Percentiles rank a stretch among this genome's conserved stretches.
phyloP scores from a whole-genome alignment of 176 grass and related monocot genomes.

The Oryza brachyantha region DNA sequence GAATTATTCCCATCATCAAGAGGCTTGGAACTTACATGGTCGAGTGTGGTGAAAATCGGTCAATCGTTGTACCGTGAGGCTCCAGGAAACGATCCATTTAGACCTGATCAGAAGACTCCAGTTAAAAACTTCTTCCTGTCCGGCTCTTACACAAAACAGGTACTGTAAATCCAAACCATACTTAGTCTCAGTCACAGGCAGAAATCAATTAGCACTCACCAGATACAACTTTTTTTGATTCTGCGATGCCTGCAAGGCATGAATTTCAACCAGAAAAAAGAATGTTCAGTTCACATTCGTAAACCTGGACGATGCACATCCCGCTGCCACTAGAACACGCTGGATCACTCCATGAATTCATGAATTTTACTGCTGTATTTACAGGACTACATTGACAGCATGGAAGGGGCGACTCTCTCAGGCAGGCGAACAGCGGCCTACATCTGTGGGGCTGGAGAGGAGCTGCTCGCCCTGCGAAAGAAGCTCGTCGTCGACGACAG shows the following conservation, averaged over 20 bases:
- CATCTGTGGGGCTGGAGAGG: conserved; percentile 70
- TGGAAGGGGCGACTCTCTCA: conserved; percentile 98
- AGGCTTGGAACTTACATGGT: conserved; percentile 81
- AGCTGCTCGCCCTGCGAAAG: conserved; percentile 58
- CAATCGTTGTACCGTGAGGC: conserved; percentile 94
- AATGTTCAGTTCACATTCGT: neutral
- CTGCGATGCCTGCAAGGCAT: neutral
- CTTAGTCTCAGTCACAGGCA: neutral
- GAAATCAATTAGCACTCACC: neutral
- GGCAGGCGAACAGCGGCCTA: conserved; percentile 79
- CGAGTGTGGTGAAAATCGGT: conserved; percentile 86
- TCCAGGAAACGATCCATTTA: conserved; percentile 95
- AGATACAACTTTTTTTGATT: conserved; percentile 23
- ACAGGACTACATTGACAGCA: conserved; percentile 99
- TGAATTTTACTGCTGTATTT: conserved; percentile 8
- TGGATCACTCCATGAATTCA: neutral
- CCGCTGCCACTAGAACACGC: neutral
- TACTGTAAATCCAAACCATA: conserved; percentile 18
- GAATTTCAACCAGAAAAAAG: neutral
- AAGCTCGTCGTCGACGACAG: conserved; percentile 39
- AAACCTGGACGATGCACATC: neutral
- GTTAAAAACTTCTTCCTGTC: conserved; percentile 94
- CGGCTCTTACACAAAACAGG: conserved; percentile 98
- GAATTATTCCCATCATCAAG: conserved; percentile 87
- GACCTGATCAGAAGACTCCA: conserved; percentile 94